Evolutionary conservation across 2,329 filamentous ascomycete genomes (phyloP).

Genomic region (Moelleriella libera): DNA sequence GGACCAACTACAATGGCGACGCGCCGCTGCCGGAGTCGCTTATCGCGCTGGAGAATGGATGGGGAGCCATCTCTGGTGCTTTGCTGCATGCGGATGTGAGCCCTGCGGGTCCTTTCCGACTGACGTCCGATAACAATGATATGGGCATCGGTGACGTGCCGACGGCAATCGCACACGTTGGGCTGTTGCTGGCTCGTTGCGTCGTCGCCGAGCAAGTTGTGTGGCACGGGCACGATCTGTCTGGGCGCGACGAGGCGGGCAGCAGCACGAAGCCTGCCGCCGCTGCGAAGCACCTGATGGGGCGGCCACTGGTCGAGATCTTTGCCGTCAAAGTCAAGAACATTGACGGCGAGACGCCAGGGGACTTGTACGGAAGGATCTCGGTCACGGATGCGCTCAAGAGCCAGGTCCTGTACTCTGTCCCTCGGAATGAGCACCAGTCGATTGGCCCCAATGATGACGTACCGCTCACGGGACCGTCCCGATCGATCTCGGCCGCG

Average conservation of each 20-base stretch:
- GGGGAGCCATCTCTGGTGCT: not conserved
- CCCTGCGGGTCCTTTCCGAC: not conserved
- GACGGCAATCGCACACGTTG: not conserved
- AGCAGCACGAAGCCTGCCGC: not conserved
- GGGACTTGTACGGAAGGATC: conserved; percentile 3
- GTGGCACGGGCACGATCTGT: not conserved
- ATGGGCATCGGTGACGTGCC: not conserved
- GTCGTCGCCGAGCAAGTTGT: not conserved
- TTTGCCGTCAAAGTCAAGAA: conserved; percentile 1
- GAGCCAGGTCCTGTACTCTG: not conserved
- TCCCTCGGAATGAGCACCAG: not conserved
- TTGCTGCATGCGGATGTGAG: not conserved
- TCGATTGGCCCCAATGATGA: not conserved
- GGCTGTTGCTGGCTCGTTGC: not conserved
- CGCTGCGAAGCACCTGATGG: not conserved
- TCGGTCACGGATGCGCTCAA: not conserved
- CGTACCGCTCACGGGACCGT: not conserved
- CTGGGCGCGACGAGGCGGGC: not conserved
- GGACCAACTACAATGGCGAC: not conserved
- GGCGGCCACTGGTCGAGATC: conserved; percentile 1
- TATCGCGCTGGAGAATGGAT: not conserved
- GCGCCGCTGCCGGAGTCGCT: not conserved
- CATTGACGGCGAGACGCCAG: conserved; percentile 3
- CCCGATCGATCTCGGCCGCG: not conserved
- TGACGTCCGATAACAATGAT: not conserved